Conservation (phyloP, 2,329 filamentous ascomycete species). For the Periconia sp. region DNA sequence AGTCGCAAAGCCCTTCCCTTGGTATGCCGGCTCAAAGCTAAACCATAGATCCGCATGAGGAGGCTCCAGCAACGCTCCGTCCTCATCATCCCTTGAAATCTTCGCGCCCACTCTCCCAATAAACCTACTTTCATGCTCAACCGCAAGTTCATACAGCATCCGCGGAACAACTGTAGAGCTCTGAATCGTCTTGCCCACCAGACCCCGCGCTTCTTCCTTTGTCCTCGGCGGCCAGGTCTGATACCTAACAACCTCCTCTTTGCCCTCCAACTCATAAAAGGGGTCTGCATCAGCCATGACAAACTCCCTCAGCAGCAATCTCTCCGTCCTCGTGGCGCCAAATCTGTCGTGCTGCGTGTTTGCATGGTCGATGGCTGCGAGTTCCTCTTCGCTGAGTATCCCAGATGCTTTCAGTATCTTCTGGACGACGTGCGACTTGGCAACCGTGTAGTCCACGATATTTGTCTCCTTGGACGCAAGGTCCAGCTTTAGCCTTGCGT, state of each 20-base stretch:
- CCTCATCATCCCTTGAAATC: conserved; percentile 7
- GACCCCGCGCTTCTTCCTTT: conserved; percentile 21
- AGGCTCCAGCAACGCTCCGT: not conserved
- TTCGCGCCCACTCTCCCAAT: conserved; percentile 39
- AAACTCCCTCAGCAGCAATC: conserved; percentile 37
- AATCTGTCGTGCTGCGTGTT: conserved; percentile 23
- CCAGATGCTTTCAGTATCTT: conserved; percentile 25
- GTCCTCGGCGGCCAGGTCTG: conserved; percentile 34
- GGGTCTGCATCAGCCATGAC: conserved; percentile 21
- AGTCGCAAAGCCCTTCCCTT: conserved; percentile 37
- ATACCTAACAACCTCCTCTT: conserved; percentile 31
- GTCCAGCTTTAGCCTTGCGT: conserved; percentile 26
- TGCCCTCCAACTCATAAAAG: conserved; percentile 33
- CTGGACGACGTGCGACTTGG: conserved; percentile 23
- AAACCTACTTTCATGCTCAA: conserved; percentile 25
- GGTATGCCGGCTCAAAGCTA: conserved; percentile 30
- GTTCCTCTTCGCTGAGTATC: conserved; percentile 23
- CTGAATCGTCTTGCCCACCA: conserved; percentile 25
- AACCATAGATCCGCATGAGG: conserved; percentile 36
- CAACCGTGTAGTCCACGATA: conserved; percentile 28
- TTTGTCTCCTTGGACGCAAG: conserved; percentile 24
- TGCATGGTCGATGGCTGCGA: conserved; percentile 19
- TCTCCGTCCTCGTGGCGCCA: conserved; percentile 24
- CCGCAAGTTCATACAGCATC: conserved; percentile 36
- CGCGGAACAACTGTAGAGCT: conserved; percentile 20